Conservation (phyloP, 169 alveolate species). For the Theileria sp. region DNA sequence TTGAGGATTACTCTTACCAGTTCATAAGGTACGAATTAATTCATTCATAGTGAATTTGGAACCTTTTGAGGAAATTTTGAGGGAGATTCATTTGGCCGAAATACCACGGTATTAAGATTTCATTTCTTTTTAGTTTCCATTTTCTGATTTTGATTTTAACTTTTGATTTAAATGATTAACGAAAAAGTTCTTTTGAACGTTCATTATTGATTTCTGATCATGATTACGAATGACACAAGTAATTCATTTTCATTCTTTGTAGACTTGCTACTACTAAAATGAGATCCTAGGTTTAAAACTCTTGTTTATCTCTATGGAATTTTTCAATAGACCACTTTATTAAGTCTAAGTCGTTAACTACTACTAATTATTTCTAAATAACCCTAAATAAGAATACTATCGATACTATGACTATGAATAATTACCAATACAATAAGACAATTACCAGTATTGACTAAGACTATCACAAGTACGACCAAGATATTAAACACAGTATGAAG, state of each 20-base stretch:
- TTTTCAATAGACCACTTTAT: not conserved
- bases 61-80: not conserved
- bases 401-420: not conserved
- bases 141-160: too few relatives aligned
- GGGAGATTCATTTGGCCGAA: not conserved
- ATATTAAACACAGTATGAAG: too few relatives aligned
- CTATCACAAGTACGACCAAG: not conserved
- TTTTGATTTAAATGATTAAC: not conserved
- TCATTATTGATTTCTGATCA: not conserved
- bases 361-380: not conserved
- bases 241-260: constrained; percentile 6
- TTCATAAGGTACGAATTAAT: too few relatives aligned
- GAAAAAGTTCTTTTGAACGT: not conserved
- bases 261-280: not conserved
- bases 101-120: constrained; percentile 5
- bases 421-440: not conserved
- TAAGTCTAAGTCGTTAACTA: not conserved
- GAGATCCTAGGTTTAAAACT: not conserved
- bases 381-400: not conserved
- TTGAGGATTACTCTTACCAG: not conserved
- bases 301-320: not conserved
- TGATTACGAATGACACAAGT: constrained; percentile 7
- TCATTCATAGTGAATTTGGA: not conserved
- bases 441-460: not conserved
- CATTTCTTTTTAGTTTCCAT: constrained; percentile 8